phyloP scores from a whole-genome alignment of 306 rosid genomes.

The Clitoria ternatea region DNA sequence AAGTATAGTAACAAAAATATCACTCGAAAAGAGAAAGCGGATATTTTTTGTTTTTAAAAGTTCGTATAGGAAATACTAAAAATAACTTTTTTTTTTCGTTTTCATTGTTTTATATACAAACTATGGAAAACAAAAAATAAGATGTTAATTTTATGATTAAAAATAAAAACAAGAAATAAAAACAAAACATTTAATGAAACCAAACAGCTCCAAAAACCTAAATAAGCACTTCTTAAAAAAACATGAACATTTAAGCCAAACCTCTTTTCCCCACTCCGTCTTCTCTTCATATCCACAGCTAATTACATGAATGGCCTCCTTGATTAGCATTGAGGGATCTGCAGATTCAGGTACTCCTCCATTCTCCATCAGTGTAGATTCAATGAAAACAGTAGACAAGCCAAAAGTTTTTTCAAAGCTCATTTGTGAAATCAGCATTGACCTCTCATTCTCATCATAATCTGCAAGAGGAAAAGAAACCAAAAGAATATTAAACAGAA shows the following conservation, averaged over 20 bases:
- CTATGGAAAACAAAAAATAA: too few relatives aligned
- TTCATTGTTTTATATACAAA: too few relatives aligned
- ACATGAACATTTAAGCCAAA: slow-evolving; percentile 23
- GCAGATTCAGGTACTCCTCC: slow-evolving; percentile 90
- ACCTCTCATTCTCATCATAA: slow-evolving; percentile 85
- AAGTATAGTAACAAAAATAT: background rate
- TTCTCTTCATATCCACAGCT: slow-evolving; percentile 96
- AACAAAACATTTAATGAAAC: too few relatives aligned
- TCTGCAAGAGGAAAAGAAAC: slow-evolving; percentile 45
- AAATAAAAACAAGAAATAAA: too few relatives aligned
- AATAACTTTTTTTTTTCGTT: too few relatives aligned
- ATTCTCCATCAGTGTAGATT: slow-evolving; percentile 87
- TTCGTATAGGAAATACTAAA: too few relatives aligned
- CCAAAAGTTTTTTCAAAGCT: slow-evolving; percentile 97
- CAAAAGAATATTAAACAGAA: slow-evolving; percentile 14
- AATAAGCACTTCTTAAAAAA: slow-evolving; percentile 22
- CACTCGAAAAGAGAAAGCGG: background rate
- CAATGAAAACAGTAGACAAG: slow-evolving; percentile 80
- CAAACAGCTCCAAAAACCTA: background rate
- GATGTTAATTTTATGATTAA: too few relatives aligned
- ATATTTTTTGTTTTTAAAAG: too few relatives aligned
- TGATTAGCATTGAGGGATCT: slow-evolving; percentile 72
- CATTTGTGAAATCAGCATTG: slow-evolving; percentile 83
- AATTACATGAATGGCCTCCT: slow-evolving; percentile 96
- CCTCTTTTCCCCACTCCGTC: slow-evolving; percentile 99